Conservation (phyloP, 108 stramenopile species). For the Nannochloropsis salina region DNA sequence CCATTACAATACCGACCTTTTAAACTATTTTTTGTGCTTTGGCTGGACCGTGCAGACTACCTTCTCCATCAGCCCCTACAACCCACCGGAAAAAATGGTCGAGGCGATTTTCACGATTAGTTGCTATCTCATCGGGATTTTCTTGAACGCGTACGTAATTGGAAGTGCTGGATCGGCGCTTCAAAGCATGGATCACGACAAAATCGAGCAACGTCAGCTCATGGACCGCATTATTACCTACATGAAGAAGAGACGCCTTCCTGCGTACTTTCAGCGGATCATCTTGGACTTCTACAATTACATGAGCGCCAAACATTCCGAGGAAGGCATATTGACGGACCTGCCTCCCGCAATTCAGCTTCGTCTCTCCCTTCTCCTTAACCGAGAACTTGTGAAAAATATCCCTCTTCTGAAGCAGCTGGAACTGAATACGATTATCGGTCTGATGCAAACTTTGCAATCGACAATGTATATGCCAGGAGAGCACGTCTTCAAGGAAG, state of each 20-base stretch:
- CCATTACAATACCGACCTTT: neutral
- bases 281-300: slow-evolving; percentile 16
- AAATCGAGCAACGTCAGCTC: neutral
- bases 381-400: slow-evolving; percentile 12
- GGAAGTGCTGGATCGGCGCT: neutral
- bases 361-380: neutral
- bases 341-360: neutral
- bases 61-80: neutral
- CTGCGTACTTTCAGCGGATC: slow-evolving; percentile 4
- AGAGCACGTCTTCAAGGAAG: neutral
- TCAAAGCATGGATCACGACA: slow-evolving; percentile 10
- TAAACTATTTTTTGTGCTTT: slow-evolving; percentile 1
- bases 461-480: slow-evolving; percentile 1
- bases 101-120: neutral
- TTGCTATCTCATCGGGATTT: slow-evolving; percentile 2
- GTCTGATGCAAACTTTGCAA: slow-evolving; percentile 6
- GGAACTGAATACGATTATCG: slow-evolving; percentile 4
- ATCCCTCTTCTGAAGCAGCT: slow-evolving; percentile 4
- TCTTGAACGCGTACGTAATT: slow-evolving; percentile 11
- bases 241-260: neutral
- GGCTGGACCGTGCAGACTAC: neutral
- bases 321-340: slow-evolving; percentile 13
- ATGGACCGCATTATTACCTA: slow-evolving; percentile 4
- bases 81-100: neutral
- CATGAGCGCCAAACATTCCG: slow-evolving; percentile 7